Conservation (phyloP, 306 rosid genomes). For the Hylodesmum podocarpum region DNA sequence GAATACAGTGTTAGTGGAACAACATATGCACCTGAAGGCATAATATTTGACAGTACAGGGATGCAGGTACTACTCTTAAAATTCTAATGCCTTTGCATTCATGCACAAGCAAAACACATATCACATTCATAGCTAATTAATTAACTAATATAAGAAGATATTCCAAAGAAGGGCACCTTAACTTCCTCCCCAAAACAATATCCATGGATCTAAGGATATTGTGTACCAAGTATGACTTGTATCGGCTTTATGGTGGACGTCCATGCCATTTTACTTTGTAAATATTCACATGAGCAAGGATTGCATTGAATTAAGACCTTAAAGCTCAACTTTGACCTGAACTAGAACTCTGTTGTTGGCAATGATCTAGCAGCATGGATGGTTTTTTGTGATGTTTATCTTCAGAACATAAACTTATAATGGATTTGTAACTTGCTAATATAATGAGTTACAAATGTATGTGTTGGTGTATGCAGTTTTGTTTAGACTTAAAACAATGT, state of each 20-base stretch:
- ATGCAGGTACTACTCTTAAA: conserved; percentile 54
- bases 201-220: conserved; percentile 14
- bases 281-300: neutral
- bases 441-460: neutral
- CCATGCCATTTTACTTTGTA: neutral
- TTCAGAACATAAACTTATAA: neutral
- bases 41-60: conserved; percentile 64
- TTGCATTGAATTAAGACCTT: neutral
- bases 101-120: conserved; percentile 4
- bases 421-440: neutral
- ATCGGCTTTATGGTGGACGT: conserved; percentile 1
- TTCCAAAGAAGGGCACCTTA: neutral
- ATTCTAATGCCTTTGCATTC: conserved; percentile 25
- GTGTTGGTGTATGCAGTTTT: neutral
- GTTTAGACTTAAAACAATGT: conserved; percentile 17
- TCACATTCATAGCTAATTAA: conserved; percentile 6
- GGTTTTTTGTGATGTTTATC: conserved; percentile 5
- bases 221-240: neutral
- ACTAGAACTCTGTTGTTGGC: neutral
- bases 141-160: neutral
- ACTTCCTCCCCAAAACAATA: neutral
- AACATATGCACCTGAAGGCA: conserved; percentile 90
- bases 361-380: neutral
- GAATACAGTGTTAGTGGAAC: conserved; percentile 90
- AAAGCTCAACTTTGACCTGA: neutral